Evolutionary conservation across 176 grass and related monocot species (phyloP).

Genomic region (Lolium multiflorum): DNA sequence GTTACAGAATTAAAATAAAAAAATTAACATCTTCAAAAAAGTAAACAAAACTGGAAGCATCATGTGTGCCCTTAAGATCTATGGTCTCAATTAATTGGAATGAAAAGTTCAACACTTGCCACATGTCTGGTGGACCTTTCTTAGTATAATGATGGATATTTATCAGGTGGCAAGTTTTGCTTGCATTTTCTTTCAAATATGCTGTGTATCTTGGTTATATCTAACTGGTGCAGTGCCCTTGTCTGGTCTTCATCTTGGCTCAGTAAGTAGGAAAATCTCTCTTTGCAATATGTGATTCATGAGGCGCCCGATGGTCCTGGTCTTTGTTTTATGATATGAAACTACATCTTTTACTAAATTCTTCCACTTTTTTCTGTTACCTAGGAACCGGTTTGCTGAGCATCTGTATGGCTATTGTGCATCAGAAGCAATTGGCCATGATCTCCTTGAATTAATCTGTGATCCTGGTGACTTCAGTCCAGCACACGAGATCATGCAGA

Average conservation of each 20-base stretch:
- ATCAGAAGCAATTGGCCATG: slow-evolving; percentile 79
- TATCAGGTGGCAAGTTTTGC: slow-evolving; percentile 6
- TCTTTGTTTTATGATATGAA: slow-evolving; percentile 20
- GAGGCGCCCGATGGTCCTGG: not conserved
- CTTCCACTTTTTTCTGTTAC: slow-evolving; percentile 11
- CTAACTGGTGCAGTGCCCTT: not conserved
- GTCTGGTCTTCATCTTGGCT: not conserved
- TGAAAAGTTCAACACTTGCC: not conserved
- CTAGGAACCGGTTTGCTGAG: slow-evolving; percentile 83
- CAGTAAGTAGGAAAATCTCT: not conserved
- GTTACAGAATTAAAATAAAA: not conserved
- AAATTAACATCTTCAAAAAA: not conserved
- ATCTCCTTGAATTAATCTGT: slow-evolving; percentile 69
- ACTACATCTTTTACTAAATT: not conserved
- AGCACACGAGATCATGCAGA: slow-evolving; percentile 64
- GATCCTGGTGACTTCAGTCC: slow-evolving; percentile 56
- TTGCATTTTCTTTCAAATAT: not conserved
- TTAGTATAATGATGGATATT: not conserved
- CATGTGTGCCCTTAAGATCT: not conserved
- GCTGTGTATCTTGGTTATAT: not conserved
- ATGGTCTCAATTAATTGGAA: not conserved
- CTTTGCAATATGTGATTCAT: not conserved
- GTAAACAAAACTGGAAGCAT: not conserved
- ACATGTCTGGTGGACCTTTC: not conserved
- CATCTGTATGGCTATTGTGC: slow-evolving; percentile 74